Evolutionary conservation across 2,329 filamentous ascomycete genomes (phyloP), one percentile per base, ranked within the genome.

Genomic region (Colletotrichum liaoningense): DNA sequence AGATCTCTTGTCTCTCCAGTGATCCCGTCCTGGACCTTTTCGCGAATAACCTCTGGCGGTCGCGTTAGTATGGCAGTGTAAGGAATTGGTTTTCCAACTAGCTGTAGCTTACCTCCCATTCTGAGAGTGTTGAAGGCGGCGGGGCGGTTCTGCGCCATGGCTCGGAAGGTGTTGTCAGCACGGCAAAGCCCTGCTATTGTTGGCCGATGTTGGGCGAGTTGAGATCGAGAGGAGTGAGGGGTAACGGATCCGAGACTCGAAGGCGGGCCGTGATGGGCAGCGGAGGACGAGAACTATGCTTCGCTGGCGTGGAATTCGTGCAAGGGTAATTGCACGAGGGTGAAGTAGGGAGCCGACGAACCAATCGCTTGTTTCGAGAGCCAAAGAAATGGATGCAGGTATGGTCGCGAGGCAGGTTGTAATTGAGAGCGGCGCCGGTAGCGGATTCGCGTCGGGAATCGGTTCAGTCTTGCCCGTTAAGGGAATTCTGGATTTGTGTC

Each of bases 11-110:
- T 97, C 84, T 99, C 97, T 79, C 97, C 97, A 16, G 97, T 99
- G 77, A 98, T 88, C 82, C 97, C 97, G 89, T 99, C 97, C 85
- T 99, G 97, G 78, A 99, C 97, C 88, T 98, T 98, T 87, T 99
- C 97, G 83, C 95, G 95, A 83, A 99, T 95, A 77, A 98, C 94
- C 89, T 99, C 97, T 98, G 81, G 62, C 78, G 67, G 38, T 46
- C 26, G 69, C 57, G 55, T 60, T 59, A 66, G 46, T 28, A 65
- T 62, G 28, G 63, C 33, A 59, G 9, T 19, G 67, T 46, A 57
- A 67, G 73, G 71, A 75, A 57, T 66, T 67, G 67, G 16, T 58
- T 65, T 52, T 52, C 58, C 65, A 66, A 66, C 56, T 73, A 55
- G 72, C 49, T 73, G 58, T 75, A 70, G 80, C 94, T 93, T 89